Evolutionary conservation across 2,329 filamentous ascomycete genomes (phyloP).

Genomic region (Penicillium glabrum): DNA sequence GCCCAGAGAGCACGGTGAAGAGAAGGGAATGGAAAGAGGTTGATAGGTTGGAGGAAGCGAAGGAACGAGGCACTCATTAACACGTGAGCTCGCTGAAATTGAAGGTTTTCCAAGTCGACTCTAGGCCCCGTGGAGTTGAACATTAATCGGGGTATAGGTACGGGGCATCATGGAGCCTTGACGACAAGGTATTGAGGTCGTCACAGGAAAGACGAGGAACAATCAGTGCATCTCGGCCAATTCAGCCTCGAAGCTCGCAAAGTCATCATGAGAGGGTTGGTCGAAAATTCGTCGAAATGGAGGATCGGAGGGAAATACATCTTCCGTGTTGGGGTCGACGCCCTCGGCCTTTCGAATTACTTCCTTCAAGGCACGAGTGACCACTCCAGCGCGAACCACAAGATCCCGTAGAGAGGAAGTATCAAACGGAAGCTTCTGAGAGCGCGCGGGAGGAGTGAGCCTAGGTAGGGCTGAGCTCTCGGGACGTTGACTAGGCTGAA

Average conservation of each 20-base stretch:
- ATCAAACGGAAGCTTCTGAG: conserved; percentile 63
- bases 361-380: conserved; percentile 51
- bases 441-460: conserved; percentile 24
- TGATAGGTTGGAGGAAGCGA: background rate
- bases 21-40: conserved; percentile 11
- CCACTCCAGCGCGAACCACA: conserved; percentile 52
- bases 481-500: conserved; percentile 51
- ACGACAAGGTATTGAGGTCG: background rate
- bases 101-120: background rate
- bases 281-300: conserved; percentile 51
- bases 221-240: conserved; percentile 24
- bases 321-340: conserved; percentile 35
- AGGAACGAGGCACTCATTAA: background rate
- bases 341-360: conserved; percentile 51
- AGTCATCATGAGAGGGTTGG: conserved; percentile 36
- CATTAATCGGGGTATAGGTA: background rate
- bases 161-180: background rate
- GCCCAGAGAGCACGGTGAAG: background rate
- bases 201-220: background rate
- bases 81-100: background rate
- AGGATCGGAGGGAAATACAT: conserved; percentile 38
- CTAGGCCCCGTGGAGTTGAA: background rate
- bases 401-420: conserved; percentile 64
- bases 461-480: conserved; percentile 26
- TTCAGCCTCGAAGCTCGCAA: conserved; percentile 30